A percentile compares a stretch with the other conserved stretches of the same genome.
Evolutionary conservation across 495 filamentous ascomycete genomes (phyloP).

Genomic region (Podospora tetraspora): DNA sequence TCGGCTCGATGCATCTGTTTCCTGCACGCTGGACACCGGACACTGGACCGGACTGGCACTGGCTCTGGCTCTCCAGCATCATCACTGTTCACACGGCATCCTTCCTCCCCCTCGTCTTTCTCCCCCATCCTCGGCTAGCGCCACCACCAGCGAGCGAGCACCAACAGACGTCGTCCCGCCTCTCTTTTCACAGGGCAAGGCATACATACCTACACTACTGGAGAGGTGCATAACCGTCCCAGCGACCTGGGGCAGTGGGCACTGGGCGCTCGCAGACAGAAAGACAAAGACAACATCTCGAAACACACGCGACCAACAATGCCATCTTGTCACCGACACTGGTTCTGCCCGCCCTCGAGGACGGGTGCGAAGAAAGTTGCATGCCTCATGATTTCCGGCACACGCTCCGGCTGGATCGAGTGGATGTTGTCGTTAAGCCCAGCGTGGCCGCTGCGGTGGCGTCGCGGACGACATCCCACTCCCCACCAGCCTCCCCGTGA

Average conservation of each 20-base stretch:
- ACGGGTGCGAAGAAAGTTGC: neutral
- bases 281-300: neutral
- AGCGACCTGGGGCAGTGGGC: neutral
- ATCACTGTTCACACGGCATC: conserved; percentile 1
- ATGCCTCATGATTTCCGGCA: neutral
- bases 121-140: neutral
- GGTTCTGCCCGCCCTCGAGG: neutral
- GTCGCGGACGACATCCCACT: neutral
- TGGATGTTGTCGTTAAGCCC: neutral
- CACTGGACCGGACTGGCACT: neutral
- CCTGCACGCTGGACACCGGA: neutral
- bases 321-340: neutral
- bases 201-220: neutral
- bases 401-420: neutral
- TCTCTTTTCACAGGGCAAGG: neutral
- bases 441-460: neutral
- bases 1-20: conserved; percentile 13
- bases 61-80: neutral
- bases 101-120: neutral
- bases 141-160: neutral
- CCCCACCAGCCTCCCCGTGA: conserved; percentile 22
- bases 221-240: neutral
- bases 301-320: neutral
- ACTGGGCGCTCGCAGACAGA: neutral
- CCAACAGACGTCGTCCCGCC: neutral